Conservation (phyloP, 768 basidiomycete genomes). For the Tylopilus sp. region DNA sequence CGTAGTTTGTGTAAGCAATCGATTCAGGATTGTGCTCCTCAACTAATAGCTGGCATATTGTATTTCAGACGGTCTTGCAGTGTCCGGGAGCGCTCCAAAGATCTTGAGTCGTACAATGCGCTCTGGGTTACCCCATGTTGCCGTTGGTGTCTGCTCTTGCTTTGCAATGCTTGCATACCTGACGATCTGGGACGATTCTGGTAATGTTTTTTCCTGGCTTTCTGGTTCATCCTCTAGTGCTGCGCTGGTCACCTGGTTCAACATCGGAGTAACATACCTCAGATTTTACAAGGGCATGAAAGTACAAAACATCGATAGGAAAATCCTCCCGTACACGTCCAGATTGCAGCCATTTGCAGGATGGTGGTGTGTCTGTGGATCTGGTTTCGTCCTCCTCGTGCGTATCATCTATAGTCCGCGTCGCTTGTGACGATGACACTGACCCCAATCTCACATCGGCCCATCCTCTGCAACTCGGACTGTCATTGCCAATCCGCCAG, state of each 20-base stretch:
- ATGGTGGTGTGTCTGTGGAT: slow-evolving; percentile 34
- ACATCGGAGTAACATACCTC: slow-evolving; percentile 44
- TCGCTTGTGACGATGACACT: background rate
- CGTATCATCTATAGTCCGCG: slow-evolving; percentile 4
- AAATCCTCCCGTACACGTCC: slow-evolving; percentile 43
- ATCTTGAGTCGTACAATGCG: slow-evolving; percentile 42
- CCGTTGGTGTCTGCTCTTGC: slow-evolving; percentile 27
- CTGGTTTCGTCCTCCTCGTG: slow-evolving; percentile 34
- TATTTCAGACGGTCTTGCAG: slow-evolving; percentile 49
- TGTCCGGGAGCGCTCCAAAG: slow-evolving; percentile 50
- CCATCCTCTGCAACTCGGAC: too few species aligned
- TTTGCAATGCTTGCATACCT: slow-evolving; percentile 41
- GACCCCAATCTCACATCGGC: too few species aligned
- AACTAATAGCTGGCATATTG: background rate
- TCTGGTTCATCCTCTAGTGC: slow-evolving; percentile 33
- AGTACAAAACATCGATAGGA: slow-evolving; percentile 46
- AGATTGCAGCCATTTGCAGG: slow-evolving; percentile 40
- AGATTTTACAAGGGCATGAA: slow-evolving; percentile 45
- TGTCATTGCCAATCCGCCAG: slow-evolving; percentile 8
- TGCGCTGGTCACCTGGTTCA: slow-evolving; percentile 44
- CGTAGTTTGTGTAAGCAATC: background rate
- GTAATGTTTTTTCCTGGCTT: slow-evolving; percentile 42
- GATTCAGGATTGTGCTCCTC: background rate
- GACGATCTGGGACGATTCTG: slow-evolving; percentile 34
- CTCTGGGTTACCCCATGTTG: slow-evolving; percentile 44